Conservation (phyloP, 1,284 basidiomycete species). For the Nidula niveotomentosa region DNA sequence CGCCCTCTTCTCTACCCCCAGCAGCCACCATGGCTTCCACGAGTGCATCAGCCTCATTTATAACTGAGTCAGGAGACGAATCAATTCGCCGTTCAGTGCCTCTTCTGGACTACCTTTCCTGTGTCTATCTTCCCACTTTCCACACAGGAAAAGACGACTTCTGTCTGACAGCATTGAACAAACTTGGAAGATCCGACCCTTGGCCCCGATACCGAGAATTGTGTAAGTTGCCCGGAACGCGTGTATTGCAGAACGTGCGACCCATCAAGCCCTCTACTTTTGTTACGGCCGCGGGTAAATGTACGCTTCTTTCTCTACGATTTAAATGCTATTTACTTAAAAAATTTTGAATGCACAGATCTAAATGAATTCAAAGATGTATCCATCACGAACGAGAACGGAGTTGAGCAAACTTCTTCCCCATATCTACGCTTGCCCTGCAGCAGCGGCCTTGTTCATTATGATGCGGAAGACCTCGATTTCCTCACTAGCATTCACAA, state of each 20-base stretch:
- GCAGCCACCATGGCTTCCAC: too few species aligned
- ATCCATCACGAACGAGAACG: constrained; percentile 7
- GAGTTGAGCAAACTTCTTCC: constrained; percentile 5
- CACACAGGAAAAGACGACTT: too few species aligned
- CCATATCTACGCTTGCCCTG: constrained; percentile 11
- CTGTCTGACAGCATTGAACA: too few species aligned
- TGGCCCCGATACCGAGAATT: neutral
- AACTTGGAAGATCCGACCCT: neutral
- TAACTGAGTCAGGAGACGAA: too few species aligned
- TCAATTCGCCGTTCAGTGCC: too few species aligned
- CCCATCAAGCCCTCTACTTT: neutral
- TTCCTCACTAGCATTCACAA: constrained; percentile 14
- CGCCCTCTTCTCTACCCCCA: too few species aligned
- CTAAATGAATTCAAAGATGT: constrained; percentile 1
- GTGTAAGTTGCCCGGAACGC: neutral
- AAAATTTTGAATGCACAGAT: neutral
- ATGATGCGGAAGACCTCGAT: constrained; percentile 11
- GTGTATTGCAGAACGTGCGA: neutral
- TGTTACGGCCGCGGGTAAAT: neutral
- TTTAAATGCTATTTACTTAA: neutral
- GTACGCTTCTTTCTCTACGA: neutral
- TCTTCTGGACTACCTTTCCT: too few species aligned
- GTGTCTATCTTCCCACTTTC: too few species aligned
- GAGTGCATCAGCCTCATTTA: too few species aligned
- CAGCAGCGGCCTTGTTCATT: constrained; percentile 5